Base-by-base conservation (phyloP, 257 asterid species). In the Solanum bulbocastanum region DNA sequence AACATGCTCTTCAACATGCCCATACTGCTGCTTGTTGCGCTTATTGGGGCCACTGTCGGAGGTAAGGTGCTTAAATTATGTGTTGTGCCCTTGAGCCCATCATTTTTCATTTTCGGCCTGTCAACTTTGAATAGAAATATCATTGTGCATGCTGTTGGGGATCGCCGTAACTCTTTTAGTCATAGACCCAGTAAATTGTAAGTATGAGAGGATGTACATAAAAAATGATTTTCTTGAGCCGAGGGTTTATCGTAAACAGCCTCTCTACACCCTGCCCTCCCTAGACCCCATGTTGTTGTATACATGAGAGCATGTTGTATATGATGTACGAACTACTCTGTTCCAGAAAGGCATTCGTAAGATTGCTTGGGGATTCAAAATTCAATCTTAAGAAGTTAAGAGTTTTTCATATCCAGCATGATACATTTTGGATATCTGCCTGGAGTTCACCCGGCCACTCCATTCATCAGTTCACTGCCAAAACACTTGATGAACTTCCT, bases 21-120 rank as follows among this genome's bases (percentile, higher is more conserved):
- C 1, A 86, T 97, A 94, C 92, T 97, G 89, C 98, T 97, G 74
- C 76, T 94, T 22, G 97, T 97, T 90, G 93, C 99, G 83, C 95
- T 96, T 88, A 33, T 95, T 58, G 99, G 99, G 86, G 99, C 99
- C 86, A 94, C 99, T 14, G 99, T 97, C 33, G 99, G 99, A 92
- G 99, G 99, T 97, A 89, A 65, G 90, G 58, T 58, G 35, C 88
- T 65, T 42, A 69, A 22, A 52, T 33, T 8, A 65, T 85, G 81
- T 20, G 49, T 44, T 39, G 37, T 62, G 81, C 78, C 56, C 27
- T 83, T 76, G 69, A 46, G 13, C 88, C 62, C 65, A 42, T 78
- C 84, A 42, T 25, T 78, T 42, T 56, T 46, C 81, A 22, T 79
- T 35, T 81, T 36, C 76, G 3, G 62, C 49, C 15, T 44, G 6